Conservation (phyloP, 257 asterid species). For the Mitragyna speciosa region DNA sequence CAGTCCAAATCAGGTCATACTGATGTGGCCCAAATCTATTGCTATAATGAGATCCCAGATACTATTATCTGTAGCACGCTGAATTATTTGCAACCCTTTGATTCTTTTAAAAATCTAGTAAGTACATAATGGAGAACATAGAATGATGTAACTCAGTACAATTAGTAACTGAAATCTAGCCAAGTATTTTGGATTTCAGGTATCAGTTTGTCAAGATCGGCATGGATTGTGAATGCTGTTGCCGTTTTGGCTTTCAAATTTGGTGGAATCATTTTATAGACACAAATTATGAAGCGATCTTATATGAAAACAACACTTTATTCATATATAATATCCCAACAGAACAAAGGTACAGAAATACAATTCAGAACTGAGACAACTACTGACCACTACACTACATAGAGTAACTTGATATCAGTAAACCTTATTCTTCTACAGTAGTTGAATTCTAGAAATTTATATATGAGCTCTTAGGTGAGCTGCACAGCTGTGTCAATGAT, state of each 20-base stretch:
- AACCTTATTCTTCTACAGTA: background rate
- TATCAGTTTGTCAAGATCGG: background rate
- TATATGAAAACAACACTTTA: too few relatives aligned
- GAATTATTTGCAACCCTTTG: background rate
- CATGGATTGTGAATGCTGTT: too few relatives aligned
- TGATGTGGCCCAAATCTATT: too few relatives aligned
- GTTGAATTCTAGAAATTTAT: background rate
- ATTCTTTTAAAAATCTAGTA: background rate
- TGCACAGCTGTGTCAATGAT: slow-evolving; percentile 24
- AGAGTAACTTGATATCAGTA: background rate
- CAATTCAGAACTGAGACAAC: background rate
- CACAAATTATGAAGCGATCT: background rate
- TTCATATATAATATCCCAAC: background rate
- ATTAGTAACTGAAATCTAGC: background rate
- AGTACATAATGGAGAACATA: too few relatives aligned
- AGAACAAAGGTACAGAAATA: background rate
- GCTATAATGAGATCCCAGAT: too few relatives aligned
- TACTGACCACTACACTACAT: background rate
- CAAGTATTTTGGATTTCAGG: background rate
- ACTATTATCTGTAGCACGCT: background rate
- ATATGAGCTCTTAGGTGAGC: slow-evolving; percentile 2
- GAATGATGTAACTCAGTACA: background rate
- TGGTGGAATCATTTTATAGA: background rate
- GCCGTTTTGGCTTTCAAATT: too few relatives aligned
- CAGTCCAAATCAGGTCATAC: too few relatives aligned